These are phyloP conservation scores for Puya raimondii DNA, from an alignment of 176 grass and related monocot species.

Conservation along the genomic window DNA sequence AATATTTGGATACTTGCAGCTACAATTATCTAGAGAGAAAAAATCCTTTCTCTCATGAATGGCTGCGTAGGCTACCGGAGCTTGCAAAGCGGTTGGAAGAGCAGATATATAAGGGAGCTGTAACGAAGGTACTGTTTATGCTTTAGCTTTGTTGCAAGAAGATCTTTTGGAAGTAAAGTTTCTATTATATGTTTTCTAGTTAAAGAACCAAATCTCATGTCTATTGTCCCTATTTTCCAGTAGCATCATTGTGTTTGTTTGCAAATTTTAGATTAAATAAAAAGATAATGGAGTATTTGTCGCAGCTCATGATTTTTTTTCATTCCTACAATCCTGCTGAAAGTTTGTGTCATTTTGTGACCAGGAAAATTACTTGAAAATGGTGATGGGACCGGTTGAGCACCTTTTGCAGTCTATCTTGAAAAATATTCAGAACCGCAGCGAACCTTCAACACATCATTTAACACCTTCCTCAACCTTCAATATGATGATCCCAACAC, in stretches of 20 bases:
- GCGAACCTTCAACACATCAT: conserved; percentile 18
- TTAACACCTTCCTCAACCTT: conserved; percentile 54
- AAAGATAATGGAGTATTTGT: background rate
- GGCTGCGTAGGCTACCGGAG: conserved; percentile 24
- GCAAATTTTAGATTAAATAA: too few relatives aligned
- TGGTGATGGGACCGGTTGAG: conserved; percentile 53
- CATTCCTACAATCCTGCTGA: conserved; percentile 8
- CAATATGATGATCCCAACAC: conserved; percentile 88
- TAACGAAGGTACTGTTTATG: conserved; percentile 3
- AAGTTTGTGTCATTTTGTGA: conserved; percentile 21
- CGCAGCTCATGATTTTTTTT: conserved; percentile 22
- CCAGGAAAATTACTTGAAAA: conserved; percentile 66
- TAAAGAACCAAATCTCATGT: too few relatives aligned
- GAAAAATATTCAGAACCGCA: conserved; percentile 30
- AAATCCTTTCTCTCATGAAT: conserved; percentile 14
- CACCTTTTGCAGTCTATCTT: conserved; percentile 40
- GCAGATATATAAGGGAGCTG: conserved; percentile 7
- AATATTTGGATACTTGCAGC: conserved; percentile 16
- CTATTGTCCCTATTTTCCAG: too few relatives aligned
- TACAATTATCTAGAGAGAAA: conserved; percentile 29
- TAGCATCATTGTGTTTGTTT: too few relatives aligned
- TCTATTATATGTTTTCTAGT: background rate
- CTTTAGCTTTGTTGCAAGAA: conserved; percentile 9
- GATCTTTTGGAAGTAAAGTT: conserved; percentile 6
- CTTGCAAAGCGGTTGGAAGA: conserved; percentile 31